These are phyloP conservation scores for Xerophyta viscosa DNA, from an alignment of 106 monocot genomes.

Conservation along the genomic window DNA sequence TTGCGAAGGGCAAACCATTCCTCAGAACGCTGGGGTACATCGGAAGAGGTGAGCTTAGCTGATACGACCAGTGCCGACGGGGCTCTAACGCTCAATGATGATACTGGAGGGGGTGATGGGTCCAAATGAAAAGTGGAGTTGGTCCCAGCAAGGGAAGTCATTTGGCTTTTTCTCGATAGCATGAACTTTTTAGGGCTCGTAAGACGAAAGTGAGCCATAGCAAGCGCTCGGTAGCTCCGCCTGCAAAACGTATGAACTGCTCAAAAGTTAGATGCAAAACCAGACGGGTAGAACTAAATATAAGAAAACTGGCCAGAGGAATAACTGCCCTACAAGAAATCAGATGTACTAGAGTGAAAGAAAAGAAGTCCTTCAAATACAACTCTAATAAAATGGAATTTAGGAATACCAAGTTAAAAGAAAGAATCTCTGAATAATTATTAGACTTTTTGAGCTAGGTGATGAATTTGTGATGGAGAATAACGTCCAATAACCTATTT, in stretches of 20 bases:
- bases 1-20: slow-evolving; percentile 95
- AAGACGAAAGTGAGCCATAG: slow-evolving; percentile 21
- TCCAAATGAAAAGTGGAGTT: slow-evolving; percentile 13
- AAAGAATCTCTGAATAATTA: slow-evolving; percentile 1
- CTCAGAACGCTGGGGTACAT: slow-evolving; percentile 71
- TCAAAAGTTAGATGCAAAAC: slow-evolving; percentile 17
- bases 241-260: slow-evolving; percentile 24
- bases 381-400: not conserved
- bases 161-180: slow-evolving; percentile 29
- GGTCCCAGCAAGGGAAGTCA: slow-evolving; percentile 31
- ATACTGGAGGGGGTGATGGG: slow-evolving; percentile 8
- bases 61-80: slow-evolving; percentile 12
- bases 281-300: not conserved
- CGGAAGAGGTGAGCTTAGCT: slow-evolving; percentile 26
- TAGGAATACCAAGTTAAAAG: not conserved
- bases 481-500: no score
- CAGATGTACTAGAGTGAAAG: not conserved
- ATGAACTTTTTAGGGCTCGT: slow-evolving; percentile 17
- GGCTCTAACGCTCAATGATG: slow-evolving; percentile 6
- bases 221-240: slow-evolving; percentile 3
- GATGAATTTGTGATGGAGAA: no score
- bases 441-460: no score
- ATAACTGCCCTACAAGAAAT: slow-evolving; percentile 8
- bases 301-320: no score
- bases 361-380: not conserved